These are phyloP conservation scores for Trichoderma endophyticum DNA, from an alignment of 2,329 filamentous ascomycete species.

Conservation along the genomic window DNA sequence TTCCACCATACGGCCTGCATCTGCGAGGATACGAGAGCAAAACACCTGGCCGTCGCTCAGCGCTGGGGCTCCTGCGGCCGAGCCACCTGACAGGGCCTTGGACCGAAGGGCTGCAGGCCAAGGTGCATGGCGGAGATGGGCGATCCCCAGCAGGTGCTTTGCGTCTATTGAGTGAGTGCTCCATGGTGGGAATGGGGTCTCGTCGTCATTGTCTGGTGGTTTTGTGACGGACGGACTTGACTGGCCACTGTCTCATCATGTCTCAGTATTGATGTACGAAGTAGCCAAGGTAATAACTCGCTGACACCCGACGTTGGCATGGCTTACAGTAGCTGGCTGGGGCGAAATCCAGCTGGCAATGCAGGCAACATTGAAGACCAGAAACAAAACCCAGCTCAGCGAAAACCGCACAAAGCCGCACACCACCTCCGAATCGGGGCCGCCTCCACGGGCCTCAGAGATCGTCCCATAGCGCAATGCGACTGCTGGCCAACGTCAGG, in stretches of 20 bases:
- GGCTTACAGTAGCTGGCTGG: background rate
- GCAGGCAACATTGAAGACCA: background rate
- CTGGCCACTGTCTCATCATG: background rate
- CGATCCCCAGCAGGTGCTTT: background rate
- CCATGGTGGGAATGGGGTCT: background rate
- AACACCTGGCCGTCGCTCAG: conserved; percentile 11
- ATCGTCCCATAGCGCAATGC: conserved; percentile 18
- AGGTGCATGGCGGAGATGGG: conserved; percentile 9
- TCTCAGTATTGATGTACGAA: background rate
- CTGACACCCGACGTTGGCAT: background rate
- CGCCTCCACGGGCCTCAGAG: background rate
- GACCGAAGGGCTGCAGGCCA: conserved; percentile 12
- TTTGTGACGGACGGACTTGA: background rate
- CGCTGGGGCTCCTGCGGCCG: conserved; percentile 16
- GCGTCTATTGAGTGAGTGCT: background rate
- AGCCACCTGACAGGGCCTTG: conserved; percentile 12
- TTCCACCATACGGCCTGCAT: background rate
- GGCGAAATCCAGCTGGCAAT: background rate
- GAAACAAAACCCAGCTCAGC: background rate
- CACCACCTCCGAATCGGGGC: conserved; percentile 15
- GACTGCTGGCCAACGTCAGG: conserved; percentile 9
- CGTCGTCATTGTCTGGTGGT: background rate
- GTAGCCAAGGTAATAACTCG: background rate
- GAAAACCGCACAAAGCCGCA: background rate
- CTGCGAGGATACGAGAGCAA: conserved; percentile 10